These are phyloP conservation scores for Podila verticillata DNA, from an alignment of 192 early-diverging fungal genomes.

Conservation along the genomic window DNA sequence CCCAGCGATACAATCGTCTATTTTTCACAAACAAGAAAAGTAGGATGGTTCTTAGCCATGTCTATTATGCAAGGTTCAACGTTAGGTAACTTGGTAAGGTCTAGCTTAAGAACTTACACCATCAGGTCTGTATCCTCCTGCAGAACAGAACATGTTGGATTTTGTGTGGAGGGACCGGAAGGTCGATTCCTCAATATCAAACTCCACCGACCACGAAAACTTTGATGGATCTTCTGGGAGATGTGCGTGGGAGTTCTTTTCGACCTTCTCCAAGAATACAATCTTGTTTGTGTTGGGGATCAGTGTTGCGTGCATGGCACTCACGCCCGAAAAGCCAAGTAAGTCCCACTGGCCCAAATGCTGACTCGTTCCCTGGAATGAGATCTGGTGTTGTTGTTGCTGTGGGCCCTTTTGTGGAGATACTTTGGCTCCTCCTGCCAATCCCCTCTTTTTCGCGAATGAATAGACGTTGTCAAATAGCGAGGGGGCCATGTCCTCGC, in stretches of 20 bases:
- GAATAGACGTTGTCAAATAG: slow-evolving; percentile 15
- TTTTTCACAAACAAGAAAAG: background rate
- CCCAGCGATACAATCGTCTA: slow-evolving; percentile 55
- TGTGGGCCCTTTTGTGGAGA: background rate
- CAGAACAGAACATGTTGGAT: slow-evolving; percentile 62
- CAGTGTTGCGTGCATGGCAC: slow-evolving; percentile 44
- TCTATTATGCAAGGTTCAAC: no score
- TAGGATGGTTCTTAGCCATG: background rate
- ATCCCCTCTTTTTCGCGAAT: background rate
- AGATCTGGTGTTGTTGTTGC: background rate
- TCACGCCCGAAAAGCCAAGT: slow-evolving; percentile 42
- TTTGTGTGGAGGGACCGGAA: slow-evolving; percentile 53
- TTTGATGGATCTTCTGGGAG: slow-evolving; percentile 7
- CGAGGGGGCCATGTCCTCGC: background rate
- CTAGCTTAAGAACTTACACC: slow-evolving; percentile 39
- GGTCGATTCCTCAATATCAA: slow-evolving; percentile 49
- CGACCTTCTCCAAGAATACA: slow-evolving; percentile 41
- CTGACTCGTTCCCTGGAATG: slow-evolving; percentile 21
- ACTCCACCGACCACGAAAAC: slow-evolving; percentile 54
- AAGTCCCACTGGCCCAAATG: slow-evolving; percentile 46
- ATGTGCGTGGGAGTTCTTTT: slow-evolving; percentile 22
- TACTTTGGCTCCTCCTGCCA: background rate
- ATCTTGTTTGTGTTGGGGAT: slow-evolving; percentile 51
- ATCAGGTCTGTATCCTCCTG: slow-evolving; percentile 57
- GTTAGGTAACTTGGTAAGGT: background rate